Conservation (phyloP, 306 rosid genomes). For the Sicyos baderoa region DNA sequence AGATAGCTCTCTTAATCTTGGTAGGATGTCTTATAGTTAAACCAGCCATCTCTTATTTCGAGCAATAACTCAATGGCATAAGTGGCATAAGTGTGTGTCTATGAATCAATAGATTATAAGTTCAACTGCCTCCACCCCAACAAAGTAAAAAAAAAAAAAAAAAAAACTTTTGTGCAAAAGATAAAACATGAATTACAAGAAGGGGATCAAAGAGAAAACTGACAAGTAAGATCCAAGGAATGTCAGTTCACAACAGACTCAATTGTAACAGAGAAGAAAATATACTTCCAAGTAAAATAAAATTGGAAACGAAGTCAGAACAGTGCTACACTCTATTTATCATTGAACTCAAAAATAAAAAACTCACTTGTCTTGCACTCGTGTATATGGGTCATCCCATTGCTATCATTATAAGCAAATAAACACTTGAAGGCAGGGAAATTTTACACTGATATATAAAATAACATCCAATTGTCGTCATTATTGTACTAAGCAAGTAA, state of each 20-base stretch:
- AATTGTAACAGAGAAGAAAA: background rate
- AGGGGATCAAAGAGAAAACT: background rate
- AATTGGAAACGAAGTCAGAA: background rate
- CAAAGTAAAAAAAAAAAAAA: too few species aligned
- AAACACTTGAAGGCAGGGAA: background rate
- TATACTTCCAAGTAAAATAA: background rate
- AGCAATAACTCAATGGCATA: too few species aligned
- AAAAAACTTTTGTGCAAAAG: background rate
- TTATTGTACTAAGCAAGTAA: constrained; percentile 2
- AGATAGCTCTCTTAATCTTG: background rate
- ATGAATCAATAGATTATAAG: too few species aligned
- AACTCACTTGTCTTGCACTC: background rate
- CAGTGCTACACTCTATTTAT: too few species aligned
- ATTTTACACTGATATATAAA: background rate
- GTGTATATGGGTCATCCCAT: background rate
- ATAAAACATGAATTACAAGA: background rate
- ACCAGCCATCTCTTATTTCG: too few species aligned
- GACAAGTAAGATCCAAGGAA: background rate
- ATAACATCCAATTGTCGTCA: constrained; percentile 3
- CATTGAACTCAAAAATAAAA: background rate
- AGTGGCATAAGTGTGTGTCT: too few species aligned
- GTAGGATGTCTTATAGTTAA: background rate
- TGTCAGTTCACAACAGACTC: background rate
- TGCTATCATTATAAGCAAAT: background rate
- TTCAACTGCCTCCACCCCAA: too few species aligned